phyloP scores from a whole-genome alignment of 805 yeast genomes.

The Candida argentea region DNA sequence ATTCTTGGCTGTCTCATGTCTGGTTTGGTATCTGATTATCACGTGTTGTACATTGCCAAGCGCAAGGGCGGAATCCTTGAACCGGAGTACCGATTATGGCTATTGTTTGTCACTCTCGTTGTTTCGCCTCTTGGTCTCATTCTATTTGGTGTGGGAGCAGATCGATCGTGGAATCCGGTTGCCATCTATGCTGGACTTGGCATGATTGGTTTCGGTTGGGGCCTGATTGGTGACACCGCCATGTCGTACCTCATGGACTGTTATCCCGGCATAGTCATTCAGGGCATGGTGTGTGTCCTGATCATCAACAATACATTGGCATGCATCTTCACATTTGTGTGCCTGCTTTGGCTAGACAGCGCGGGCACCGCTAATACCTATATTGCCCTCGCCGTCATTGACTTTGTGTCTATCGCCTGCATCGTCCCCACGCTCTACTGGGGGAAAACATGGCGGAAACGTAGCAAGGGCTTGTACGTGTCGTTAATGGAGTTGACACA shows the following conservation, averaged over 20 bases:
- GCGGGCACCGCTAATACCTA: slow-evolving; percentile 28
- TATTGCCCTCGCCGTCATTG: slow-evolving; percentile 25
- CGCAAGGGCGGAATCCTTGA: slow-evolving; percentile 26
- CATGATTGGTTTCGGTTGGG: slow-evolving; percentile 28
- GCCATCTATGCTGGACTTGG: slow-evolving; percentile 29
- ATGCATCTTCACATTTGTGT: slow-evolving; percentile 28
- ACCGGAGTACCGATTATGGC: slow-evolving; percentile 27
- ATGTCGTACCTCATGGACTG: slow-evolving; percentile 31
- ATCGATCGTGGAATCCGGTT: slow-evolving; percentile 25
- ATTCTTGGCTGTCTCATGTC: slow-evolving; percentile 28
- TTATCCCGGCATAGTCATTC: slow-evolving; percentile 30
- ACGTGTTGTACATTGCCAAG: slow-evolving; percentile 27
- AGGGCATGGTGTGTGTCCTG: slow-evolving; percentile 30
- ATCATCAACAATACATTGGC: slow-evolving; percentile 29
- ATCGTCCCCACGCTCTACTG: slow-evolving; percentile 22
- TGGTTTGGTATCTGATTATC: slow-evolving; percentile 24
- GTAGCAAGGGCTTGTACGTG: slow-evolving; percentile 15
- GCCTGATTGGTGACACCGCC: slow-evolving; percentile 29
- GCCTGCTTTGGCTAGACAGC: slow-evolving; percentile 27
- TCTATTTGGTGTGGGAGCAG: slow-evolving; percentile 29
- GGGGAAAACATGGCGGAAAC: slow-evolving; percentile 23
- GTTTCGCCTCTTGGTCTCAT: slow-evolving; percentile 26
- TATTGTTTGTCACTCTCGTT: slow-evolving; percentile 24
- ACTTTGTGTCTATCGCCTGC: slow-evolving; percentile 21
- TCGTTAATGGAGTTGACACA: slow-evolving; percentile 8